A percentile compares a stretch with the other conserved stretches of the same genome.
Conservation (phyloP, 2,329 filamentous ascomycete genomes). For the Zarea fungicola region DNA sequence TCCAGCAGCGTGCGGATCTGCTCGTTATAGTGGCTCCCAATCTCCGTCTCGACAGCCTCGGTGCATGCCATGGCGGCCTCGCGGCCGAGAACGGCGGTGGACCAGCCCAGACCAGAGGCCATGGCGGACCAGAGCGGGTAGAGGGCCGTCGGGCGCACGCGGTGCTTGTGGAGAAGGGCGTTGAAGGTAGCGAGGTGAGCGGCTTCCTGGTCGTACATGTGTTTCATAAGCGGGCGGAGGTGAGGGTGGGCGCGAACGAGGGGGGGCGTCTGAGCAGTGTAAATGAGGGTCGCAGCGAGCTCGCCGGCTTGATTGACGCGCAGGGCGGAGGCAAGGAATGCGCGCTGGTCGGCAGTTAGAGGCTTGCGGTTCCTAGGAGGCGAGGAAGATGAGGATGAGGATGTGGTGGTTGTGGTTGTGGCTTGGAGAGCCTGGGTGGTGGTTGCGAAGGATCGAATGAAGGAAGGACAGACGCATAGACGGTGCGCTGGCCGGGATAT, state of each 20-base stretch:
- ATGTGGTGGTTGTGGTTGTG: not conserved
- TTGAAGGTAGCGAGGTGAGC: constrained; percentile 87
- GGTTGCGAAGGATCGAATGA: not conserved
- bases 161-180: constrained; percentile 72
- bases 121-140: constrained; percentile 84
- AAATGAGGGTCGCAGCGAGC: constrained; percentile 93
- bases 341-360: constrained; percentile 63
- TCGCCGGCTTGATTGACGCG: constrained; percentile 97
- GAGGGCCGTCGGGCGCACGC: constrained; percentile 85
- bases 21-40: constrained; percentile 90
- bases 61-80: constrained; percentile 98
- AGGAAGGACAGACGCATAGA: constrained; percentile 4
- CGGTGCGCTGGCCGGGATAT: constrained; percentile 14
- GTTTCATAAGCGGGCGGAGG: constrained; percentile 83
- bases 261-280: constrained; percentile 80
- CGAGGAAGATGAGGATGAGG: not conserved
- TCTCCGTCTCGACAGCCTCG: constrained; percentile 97
- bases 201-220: constrained; percentile 97
- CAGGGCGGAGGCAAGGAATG: constrained; percentile 75
- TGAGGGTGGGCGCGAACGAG: constrained; percentile 77
- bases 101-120: constrained; percentile 80
- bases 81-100: constrained; percentile 79
- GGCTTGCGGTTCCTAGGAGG: constrained; percentile 46
- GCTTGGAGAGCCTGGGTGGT: not conserved
- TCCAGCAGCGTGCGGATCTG: constrained; percentile 78